Conservation (phyloP, 495 filamentous ascomycete genomes). For the Pseudevernia furfuracea region DNA sequence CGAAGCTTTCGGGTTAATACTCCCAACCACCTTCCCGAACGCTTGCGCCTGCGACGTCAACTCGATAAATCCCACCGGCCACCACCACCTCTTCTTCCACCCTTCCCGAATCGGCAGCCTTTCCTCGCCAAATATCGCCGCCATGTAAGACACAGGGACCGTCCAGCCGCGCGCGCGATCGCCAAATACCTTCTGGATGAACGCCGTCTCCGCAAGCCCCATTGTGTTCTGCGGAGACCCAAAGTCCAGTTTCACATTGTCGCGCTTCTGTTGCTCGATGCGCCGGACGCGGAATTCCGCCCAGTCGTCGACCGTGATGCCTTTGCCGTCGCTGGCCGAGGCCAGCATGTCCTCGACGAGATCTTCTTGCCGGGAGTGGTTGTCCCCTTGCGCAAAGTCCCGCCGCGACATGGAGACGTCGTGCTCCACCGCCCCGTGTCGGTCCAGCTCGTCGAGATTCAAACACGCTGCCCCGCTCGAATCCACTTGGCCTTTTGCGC, state of each 20-base stretch:
- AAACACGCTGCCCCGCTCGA: constrained; percentile 19
- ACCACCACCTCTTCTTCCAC: constrained; percentile 20
- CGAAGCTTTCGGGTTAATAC: background rate
- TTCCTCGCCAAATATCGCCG: constrained; percentile 20
- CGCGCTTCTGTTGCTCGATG: constrained; percentile 21
- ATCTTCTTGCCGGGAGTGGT: constrained; percentile 21
- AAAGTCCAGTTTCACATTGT: constrained; percentile 22
- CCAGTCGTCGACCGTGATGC: constrained; percentile 23
- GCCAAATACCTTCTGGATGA: constrained; percentile 17
- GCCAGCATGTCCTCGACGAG: constrained; percentile 24
- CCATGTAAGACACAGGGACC: constrained; percentile 11
- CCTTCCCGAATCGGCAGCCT: constrained; percentile 22
- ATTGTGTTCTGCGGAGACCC: constrained; percentile 14
- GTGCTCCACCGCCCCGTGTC: constrained; percentile 30
- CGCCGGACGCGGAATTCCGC: constrained; percentile 19
- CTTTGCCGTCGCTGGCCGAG: constrained; percentile 19
- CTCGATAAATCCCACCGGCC: constrained; percentile 13
- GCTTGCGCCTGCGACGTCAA: background rate
- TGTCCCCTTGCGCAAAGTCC: constrained; percentile 28
- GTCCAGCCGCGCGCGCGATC: background rate
- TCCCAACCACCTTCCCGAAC: constrained; percentile 3
- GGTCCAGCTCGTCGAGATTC: constrained; percentile 31
- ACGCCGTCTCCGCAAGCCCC: constrained; percentile 13
- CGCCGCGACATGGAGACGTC: constrained; percentile 32
- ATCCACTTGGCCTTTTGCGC: constrained; percentile 23